Conservation (phyloP, 2,329 filamentous ascomycete genomes). For the Fusarium ambrosium region DNA sequence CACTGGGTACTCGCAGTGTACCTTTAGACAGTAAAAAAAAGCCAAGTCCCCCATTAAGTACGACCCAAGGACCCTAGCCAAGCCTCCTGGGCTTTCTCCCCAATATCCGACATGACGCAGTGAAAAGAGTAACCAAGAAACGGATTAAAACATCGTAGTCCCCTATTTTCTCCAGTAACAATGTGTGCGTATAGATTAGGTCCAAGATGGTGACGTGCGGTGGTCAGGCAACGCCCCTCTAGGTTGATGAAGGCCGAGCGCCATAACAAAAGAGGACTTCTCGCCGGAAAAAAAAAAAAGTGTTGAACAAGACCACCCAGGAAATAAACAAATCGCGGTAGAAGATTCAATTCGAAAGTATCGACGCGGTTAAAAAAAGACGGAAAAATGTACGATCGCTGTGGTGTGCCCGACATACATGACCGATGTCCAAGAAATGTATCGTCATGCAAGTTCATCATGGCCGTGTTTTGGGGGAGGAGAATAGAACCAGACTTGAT, state of each 20-base stretch:
- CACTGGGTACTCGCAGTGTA: slow-evolving; percentile 27
- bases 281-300: slow-evolving; percentile 29
- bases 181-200: slow-evolving; percentile 50
- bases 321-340: slow-evolving; percentile 47
- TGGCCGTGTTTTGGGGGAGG: slow-evolving; percentile 53
- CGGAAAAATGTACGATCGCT: slow-evolving; percentile 64
- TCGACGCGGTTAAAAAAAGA: slow-evolving; percentile 44
- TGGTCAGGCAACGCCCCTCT: slow-evolving; percentile 41
- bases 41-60: slow-evolving; percentile 40
- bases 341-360: slow-evolving; percentile 47
- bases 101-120: slow-evolving; percentile 42
- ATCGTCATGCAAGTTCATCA: slow-evolving; percentile 72
- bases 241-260: slow-evolving; percentile 40
- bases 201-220: slow-evolving; percentile 40
- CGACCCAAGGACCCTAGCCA: slow-evolving; percentile 43
- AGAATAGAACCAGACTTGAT: slow-evolving; percentile 34
- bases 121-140: slow-evolving; percentile 38
- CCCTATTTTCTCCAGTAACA: slow-evolving; percentile 44
- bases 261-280: slow-evolving; percentile 31
- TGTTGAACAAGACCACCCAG: slow-evolving; percentile 49
- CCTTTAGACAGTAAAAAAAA: slow-evolving; percentile 32
- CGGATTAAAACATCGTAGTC: slow-evolving; percentile 44
- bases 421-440: slow-evolving; percentile 65
- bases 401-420: slow-evolving; percentile 74
- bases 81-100: slow-evolving; percentile 53